Base-by-base conservation (phyloP, 1,284 basidiomycete species). In the Mycena sp. region DNA sequence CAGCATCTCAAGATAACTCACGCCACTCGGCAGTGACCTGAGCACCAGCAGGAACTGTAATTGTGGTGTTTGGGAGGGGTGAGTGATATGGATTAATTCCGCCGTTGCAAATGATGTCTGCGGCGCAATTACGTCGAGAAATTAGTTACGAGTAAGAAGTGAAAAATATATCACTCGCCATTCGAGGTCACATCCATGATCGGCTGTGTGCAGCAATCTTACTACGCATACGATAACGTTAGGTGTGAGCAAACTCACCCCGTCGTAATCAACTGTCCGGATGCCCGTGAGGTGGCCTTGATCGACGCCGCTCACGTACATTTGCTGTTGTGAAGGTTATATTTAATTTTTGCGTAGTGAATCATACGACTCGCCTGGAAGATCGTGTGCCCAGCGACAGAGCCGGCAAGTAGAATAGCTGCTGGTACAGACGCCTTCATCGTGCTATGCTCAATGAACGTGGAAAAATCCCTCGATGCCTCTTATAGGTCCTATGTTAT, bases 81-180 rank as follows among this genome's bases (percentile, higher is more conserved):
- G 82, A 75, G 74, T 85, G 81, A 73, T 84, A 86, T 0, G 85
- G 84, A 70, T 86, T 87, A 70, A 87, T 86, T 28, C 85, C 85
- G 30, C 85, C 85, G 61, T 87, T 87, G 76, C 85, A 87, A 62
- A 85, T 85, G 45, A 87, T 53, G 69, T 87, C 77, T 73, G 37
- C 7, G 32, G 32, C 14, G 32, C 32, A 14, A 14, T 35, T 35
- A 35, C 32, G 32, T 35, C 14, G 32, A 35, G 32, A 14, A 7
- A 35, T 7, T 14, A 14, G 14, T 35, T 35, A 35, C n/a, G n/a
- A n/a, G n/a, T n/a, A 35, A 35, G 14, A 61, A 37, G 38, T 17
- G 50, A 40, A 21, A n/a, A n/a, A n/a, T n/a, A n/a, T 37, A 21
- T 35, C 19, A 54, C 44, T 30, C 48, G 69, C 69, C 81, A 72